Percentiles rank a stretch among this genome's conserved stretches.
Evolutionary conservation across 345 rosid species (phyloP).

Genomic region (Punica granatum): DNA sequence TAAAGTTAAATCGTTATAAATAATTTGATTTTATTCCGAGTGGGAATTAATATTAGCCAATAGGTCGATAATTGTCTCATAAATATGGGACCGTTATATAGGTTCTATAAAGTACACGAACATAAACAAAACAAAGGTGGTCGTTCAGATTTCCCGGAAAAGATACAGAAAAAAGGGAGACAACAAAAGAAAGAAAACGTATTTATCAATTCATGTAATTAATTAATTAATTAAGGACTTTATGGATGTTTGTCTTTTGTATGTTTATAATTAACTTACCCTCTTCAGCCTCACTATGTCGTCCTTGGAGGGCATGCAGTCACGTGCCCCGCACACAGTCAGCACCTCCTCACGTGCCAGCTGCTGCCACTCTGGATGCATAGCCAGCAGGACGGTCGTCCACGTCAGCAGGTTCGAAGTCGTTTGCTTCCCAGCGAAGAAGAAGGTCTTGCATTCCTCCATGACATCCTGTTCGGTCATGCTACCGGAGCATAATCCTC

Average conservation of each 20-base stretch:
- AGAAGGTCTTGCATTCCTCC: constrained; percentile 88
- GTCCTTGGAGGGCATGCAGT: constrained; percentile 51
- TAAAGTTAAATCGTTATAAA: no score
- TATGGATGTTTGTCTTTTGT: not conserved
- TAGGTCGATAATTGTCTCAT: not conserved
- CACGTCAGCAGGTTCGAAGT: constrained; percentile 81
- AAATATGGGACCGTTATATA: not conserved
- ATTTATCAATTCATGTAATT: not conserved
- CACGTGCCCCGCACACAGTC: constrained; percentile 76
- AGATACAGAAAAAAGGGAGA: not conserved
- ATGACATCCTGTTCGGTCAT: constrained; percentile 21
- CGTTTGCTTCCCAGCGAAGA: constrained; percentile 92
- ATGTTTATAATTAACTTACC: constrained; percentile 22
- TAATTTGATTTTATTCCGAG: no score
- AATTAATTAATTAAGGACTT: not conserved
- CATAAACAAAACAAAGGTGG: not conserved
- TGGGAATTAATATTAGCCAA: no score
- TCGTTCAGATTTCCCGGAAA: not conserved
- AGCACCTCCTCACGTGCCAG: constrained; percentile 77
- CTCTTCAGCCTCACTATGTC: constrained; percentile 66
- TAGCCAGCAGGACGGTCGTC: constrained; percentile 64
- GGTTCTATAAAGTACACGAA: not conserved
- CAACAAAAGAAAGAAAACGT: not conserved
- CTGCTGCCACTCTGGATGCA: constrained; percentile 88
- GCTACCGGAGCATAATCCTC: constrained; percentile 24